Percentiles rank a stretch among this genome's conserved stretches.
Evolutionary conservation across 345 rosid species (phyloP).

Genomic region (Anastatica hierochuntica): DNA sequence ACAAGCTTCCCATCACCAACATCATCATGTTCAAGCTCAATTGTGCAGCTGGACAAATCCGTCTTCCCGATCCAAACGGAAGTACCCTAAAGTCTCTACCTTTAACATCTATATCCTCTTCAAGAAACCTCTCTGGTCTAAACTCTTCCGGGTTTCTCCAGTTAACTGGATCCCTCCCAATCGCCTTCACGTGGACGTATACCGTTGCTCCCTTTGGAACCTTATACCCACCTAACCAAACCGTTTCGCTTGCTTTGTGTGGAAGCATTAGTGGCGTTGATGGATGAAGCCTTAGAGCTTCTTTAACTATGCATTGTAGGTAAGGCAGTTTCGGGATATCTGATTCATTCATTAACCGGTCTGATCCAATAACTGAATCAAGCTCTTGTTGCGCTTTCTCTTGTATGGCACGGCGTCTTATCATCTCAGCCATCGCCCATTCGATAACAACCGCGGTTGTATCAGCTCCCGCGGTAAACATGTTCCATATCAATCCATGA

Average conservation of each 20-base stretch:
- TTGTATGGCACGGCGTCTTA: constrained; percentile 21
- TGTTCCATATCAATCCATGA: constrained; percentile 39
- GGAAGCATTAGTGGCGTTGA: constrained; percentile 46
- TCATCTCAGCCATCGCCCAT: constrained; percentile 45
- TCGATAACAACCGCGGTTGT: constrained; percentile 33
- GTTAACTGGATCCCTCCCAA: constrained; percentile 23
- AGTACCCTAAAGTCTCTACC: constrained; percentile 39
- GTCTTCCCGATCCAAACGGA: constrained; percentile 42
- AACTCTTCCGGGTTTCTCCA: constrained; percentile 35
- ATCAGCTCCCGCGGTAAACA: constrained; percentile 39
- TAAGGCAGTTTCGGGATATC: constrained; percentile 32
- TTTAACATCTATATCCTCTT: constrained; percentile 31
- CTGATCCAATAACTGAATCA: constrained; percentile 29
- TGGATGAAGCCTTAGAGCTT: constrained; percentile 36
- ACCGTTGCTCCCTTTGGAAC: constrained; percentile 29
- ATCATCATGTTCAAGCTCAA: constrained; percentile 34
- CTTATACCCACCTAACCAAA: constrained; percentile 33
- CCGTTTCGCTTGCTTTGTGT: constrained; percentile 28
- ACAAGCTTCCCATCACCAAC: constrained; percentile 32
- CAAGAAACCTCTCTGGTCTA: constrained; percentile 32
- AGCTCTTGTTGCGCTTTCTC: constrained; percentile 25
- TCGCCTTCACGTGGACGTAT: constrained; percentile 33
- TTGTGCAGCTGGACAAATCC: constrained; percentile 41
- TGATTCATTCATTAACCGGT: constrained; percentile 29
- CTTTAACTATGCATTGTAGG: constrained; percentile 31